A percentile compares a stretch with the other conserved stretches of the same genome.
Evolutionary conservation across 768 basidiomycete genomes (phyloP).

Genomic region (Lanmaoa pseudosensibilis): DNA sequence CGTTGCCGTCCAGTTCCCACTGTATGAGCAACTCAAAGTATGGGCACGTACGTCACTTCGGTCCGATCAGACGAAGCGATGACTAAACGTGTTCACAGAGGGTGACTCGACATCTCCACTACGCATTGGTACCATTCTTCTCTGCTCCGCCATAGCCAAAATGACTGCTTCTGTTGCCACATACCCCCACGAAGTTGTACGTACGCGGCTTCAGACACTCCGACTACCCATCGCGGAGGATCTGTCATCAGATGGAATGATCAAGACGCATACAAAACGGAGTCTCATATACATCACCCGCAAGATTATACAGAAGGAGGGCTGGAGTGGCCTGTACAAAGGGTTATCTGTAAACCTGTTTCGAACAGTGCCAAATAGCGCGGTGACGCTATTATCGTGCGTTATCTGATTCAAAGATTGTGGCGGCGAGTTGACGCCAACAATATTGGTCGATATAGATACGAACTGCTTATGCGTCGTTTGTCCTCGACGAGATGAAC

Average conservation of each 20-base stretch:
- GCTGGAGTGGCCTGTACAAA: constrained; percentile 87
- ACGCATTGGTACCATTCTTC: constrained; percentile 59
- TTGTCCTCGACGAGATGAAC: constrained; percentile 23
- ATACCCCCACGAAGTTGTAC: constrained; percentile 97
- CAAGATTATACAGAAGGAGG: constrained; percentile 77
- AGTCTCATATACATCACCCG: constrained; percentile 75
- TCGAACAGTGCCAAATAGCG: constrained; percentile 93
- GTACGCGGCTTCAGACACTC: constrained; percentile 95
- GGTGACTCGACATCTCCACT: constrained; percentile 32
- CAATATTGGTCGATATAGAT: constrained; percentile 18
- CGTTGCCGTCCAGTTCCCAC: constrained; percentile 95
- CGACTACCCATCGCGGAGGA: constrained; percentile 62
- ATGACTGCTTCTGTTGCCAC: constrained; percentile 95
- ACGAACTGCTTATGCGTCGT: constrained; percentile 36
- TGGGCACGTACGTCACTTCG: constrained; percentile 67
- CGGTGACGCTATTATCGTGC: constrained; percentile 80
- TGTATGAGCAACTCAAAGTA: constrained; percentile 91
- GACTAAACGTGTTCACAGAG: constrained; percentile 20
- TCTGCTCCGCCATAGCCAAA: constrained; percentile 91
- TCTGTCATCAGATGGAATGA: constrained; percentile 60
- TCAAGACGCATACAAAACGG: constrained; percentile 52
- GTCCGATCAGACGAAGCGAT: constrained; percentile 1
- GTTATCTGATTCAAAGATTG: constrained; percentile 8
- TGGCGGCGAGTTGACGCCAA: constrained; percentile 1
- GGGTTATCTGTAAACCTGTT: constrained; percentile 93